phyloP scores from a whole-genome alignment of 352 stramenopile genomes.

The Blastocystis sp. region DNA sequence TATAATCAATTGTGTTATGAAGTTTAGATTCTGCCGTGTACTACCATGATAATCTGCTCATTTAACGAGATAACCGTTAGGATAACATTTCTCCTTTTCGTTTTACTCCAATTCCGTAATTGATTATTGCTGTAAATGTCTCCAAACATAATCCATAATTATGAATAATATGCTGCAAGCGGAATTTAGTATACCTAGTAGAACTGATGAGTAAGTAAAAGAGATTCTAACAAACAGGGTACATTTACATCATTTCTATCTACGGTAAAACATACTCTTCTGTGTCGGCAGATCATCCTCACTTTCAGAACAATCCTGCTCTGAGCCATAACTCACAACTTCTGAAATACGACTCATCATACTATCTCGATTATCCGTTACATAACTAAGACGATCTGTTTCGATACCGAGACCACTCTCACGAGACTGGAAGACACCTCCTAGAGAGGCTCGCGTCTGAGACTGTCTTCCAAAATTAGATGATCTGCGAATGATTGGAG shows the following conservation, averaged over 20 bases:
- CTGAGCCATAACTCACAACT: not conserved
- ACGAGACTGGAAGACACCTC: not conserved
- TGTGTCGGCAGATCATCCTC: not conserved
- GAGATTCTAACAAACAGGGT: not conserved
- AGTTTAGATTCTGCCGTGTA: not conserved
- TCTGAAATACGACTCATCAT: not conserved
- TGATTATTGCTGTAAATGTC: too few relatives aligned
- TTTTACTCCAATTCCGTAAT: too few relatives aligned
- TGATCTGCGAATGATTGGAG: too few relatives aligned
- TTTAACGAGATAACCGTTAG: not conserved
- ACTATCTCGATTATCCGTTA: not conserved
- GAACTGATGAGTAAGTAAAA: not conserved
- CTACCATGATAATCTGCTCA: not conserved
- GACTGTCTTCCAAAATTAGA: too few relatives aligned
- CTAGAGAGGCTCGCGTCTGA: not conserved
- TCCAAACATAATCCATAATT: too few relatives aligned
- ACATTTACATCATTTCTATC: not conserved
- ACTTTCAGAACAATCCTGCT: not conserved
- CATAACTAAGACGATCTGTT: not conserved
- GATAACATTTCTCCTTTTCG: too few relatives aligned
- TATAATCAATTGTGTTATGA: slow-evolving; percentile 34
- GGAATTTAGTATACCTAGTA: too few relatives aligned
- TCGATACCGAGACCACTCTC: not conserved
- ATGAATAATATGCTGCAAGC: too few relatives aligned
- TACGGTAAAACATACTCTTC: not conserved